Conservation (phyloP, 208 protist species). For the Acanthamoeba triangularis region DNA sequence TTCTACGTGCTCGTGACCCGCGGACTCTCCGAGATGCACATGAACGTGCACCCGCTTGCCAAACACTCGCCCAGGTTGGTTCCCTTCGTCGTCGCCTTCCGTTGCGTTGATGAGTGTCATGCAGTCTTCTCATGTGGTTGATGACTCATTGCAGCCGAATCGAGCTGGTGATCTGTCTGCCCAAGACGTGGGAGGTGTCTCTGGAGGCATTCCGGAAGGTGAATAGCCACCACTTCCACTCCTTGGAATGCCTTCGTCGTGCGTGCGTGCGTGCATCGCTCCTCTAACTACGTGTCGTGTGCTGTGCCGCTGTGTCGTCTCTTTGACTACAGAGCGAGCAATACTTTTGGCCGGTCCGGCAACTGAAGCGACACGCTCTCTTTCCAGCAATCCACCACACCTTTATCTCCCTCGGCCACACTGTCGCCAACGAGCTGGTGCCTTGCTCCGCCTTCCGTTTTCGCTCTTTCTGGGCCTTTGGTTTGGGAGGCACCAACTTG, state of each 20-base stretch:
- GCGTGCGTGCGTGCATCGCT: too few relatives aligned
- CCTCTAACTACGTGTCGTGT: too few relatives aligned
- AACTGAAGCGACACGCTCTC: conserved; percentile 56
- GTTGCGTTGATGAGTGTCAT: background rate
- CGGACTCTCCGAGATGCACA: conserved; percentile 60
- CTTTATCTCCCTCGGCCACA: conserved; percentile 64
- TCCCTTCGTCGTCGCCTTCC: background rate
- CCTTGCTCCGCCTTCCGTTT: background rate
- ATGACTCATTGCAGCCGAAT: background rate
- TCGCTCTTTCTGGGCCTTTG: too few relatives aligned
- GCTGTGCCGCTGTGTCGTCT: background rate
- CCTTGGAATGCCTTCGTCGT: too few relatives aligned
- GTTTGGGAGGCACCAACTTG: background rate
- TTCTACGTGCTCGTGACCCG: conserved; percentile 64
- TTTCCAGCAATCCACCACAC: conserved; percentile 64
- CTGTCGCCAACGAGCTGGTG: conserved; percentile 49
- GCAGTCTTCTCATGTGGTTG: background rate
- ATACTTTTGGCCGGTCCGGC: conserved; percentile 57
- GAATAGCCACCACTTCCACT: background rate
- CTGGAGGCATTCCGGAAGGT: conserved; percentile 48
- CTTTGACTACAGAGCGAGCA: conserved; percentile 15
- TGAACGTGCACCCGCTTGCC: conserved; percentile 57
- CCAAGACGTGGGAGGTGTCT: conserved; percentile 69
- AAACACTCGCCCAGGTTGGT: conserved; percentile 45
- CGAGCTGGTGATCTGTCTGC: conserved; percentile 60